A percentile compares a stretch with the other conserved stretches of the same genome.
phyloP scores from a whole-genome alignment of 148 eudicot species.

The Dianthus caryophyllus region DNA sequence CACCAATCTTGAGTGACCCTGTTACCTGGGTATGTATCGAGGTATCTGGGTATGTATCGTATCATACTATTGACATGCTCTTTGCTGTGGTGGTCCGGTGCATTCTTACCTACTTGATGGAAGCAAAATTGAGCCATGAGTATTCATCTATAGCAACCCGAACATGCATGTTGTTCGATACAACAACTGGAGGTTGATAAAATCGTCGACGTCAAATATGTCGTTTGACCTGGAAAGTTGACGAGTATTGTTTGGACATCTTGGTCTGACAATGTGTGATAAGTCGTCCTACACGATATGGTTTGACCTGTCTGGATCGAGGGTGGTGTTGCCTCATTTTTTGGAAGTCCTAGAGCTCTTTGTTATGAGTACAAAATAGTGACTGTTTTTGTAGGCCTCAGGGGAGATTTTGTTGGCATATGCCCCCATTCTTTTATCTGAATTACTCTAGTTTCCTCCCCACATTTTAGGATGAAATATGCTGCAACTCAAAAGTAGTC shows the following conservation, averaged over 20 bases:
- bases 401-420: not conserved
- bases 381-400: too few species aligned
- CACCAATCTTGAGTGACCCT: not conserved
- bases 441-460: not conserved
- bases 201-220: not conserved
- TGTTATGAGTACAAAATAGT: too few species aligned
- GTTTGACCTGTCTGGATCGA: not conserved
- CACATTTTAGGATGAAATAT: not conserved
- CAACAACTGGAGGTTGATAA: not conserved
- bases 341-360: not conserved
- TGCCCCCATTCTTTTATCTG: not conserved
- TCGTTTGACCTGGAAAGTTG: not conserved
- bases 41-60: not conserved
- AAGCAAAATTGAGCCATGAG: not conserved
- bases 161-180: not conserved
- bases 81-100: slow-evolving; percentile 1
- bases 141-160: slow-evolving; percentile 1
- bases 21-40: slow-evolving; percentile 1
- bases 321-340: not conserved
- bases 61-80: not conserved
- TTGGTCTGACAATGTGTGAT: not conserved
- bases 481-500: not conserved
- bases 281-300: not conserved
- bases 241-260: not conserved
- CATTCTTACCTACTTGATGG: not conserved